Conservation (phyloP, 2,329 filamentous ascomycete species). For the Madurella mycetomatis region DNA sequence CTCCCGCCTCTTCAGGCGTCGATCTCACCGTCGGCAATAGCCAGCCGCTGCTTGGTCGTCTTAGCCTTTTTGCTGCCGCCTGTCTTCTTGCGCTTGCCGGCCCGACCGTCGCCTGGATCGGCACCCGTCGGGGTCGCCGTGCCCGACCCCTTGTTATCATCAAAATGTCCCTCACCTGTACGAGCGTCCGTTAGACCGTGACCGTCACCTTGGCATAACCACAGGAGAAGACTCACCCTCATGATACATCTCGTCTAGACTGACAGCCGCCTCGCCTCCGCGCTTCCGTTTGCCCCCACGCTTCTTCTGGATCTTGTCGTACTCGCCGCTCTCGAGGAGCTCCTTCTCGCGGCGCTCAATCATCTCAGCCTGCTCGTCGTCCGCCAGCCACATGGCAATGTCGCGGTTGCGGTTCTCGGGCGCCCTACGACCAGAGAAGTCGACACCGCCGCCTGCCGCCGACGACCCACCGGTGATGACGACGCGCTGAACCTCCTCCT, state of each 20-base stretch:
- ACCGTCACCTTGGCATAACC: not conserved
- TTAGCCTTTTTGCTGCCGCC: slow-evolving; percentile 61
- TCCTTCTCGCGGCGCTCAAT: slow-evolving; percentile 92
- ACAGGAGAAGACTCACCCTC: slow-evolving; percentile 67
- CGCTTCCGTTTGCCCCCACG: slow-evolving; percentile 51
- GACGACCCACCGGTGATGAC: slow-evolving; percentile 80
- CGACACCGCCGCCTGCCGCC: slow-evolving; percentile 64
- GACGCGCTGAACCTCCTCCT: slow-evolving; percentile 96
- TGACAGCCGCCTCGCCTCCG: slow-evolving; percentile 44
- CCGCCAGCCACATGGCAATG: slow-evolving; percentile 97
- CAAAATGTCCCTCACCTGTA: slow-evolving; percentile 91
- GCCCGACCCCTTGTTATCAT: slow-evolving; percentile 82
- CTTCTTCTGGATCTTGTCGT: slow-evolving; percentile 58
- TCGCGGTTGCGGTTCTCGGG: slow-evolving; percentile 94
- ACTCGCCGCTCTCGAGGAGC: slow-evolving; percentile 67
- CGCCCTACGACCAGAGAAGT: slow-evolving; percentile 88
- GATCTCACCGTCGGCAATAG: slow-evolving; percentile 60
- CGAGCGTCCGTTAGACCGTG: too few species aligned
- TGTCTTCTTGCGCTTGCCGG: slow-evolving; percentile 49
- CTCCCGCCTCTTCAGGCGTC: slow-evolving; percentile 23
- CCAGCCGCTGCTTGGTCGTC: slow-evolving; percentile 63
- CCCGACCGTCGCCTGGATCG: slow-evolving; percentile 42
- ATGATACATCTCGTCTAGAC: slow-evolving; percentile 96
- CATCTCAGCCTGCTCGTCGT: slow-evolving; percentile 91
- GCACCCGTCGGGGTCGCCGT: slow-evolving; percentile 72